Conservation (phyloP, 2,329 filamentous ascomycete genomes). For the Calonectria pauciramosa region DNA sequence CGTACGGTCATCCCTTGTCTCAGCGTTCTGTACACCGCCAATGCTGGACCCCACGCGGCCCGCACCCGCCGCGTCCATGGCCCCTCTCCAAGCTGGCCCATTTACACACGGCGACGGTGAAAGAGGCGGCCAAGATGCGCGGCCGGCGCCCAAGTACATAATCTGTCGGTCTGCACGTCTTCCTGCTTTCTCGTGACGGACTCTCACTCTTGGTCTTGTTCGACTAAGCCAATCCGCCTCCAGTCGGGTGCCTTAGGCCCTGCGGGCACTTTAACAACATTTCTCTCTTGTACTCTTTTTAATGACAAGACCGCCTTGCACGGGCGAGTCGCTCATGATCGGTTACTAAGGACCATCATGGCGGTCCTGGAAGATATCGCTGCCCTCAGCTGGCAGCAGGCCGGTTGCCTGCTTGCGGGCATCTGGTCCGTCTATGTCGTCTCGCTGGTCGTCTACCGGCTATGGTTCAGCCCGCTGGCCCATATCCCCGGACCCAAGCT, state of each 20-base stretch:
- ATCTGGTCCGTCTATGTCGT: slow-evolving; percentile 49
- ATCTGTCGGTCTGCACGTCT: slow-evolving; percentile 38
- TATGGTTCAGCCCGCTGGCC: slow-evolving; percentile 55
- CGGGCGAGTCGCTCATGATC: slow-evolving; percentile 45
- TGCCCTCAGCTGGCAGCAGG: slow-evolving; percentile 43
- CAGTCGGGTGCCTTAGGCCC: slow-evolving; percentile 43
- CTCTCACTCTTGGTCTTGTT: slow-evolving; percentile 25
- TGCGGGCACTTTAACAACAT: slow-evolving; percentile 28
- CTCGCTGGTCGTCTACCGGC: slow-evolving; percentile 47
- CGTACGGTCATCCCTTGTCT: slow-evolving; percentile 36
- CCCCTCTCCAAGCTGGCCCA: neutral
- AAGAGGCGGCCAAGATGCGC: slow-evolving; percentile 34
- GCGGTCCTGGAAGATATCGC: slow-evolving; percentile 39
- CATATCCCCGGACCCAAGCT: slow-evolving; percentile 56
- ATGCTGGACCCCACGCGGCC: slow-evolving; percentile 45
- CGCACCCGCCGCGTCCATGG: slow-evolving; percentile 38
- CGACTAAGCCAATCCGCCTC: slow-evolving; percentile 37
- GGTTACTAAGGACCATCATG: slow-evolving; percentile 44
- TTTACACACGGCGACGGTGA: neutral
- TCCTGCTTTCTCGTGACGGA: slow-evolving; percentile 1
- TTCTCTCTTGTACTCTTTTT: slow-evolving; percentile 34
- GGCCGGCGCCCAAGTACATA: slow-evolving; percentile 43
- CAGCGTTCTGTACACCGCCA: slow-evolving; percentile 44
- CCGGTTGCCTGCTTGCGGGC: slow-evolving; percentile 39
- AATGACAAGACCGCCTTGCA: slow-evolving; percentile 45